These are phyloP conservation scores for Rhinocladiella mackenziei DNA, from an alignment of 2,329 filamentous ascomycete species.

Conservation along the genomic window DNA sequence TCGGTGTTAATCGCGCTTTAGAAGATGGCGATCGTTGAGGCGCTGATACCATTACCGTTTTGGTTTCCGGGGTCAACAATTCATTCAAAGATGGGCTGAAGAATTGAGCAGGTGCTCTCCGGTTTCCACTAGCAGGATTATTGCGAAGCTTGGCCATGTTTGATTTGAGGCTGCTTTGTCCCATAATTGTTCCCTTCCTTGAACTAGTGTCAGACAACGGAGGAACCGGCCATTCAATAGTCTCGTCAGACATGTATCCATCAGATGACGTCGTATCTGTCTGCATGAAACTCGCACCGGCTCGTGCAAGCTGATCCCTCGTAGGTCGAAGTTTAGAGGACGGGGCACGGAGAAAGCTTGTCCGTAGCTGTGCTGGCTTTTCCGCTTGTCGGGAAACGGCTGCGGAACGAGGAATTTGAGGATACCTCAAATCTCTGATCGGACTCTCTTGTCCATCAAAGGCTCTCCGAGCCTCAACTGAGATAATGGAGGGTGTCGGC, in stretches of 20 bases:
- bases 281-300: conserved; percentile 17
- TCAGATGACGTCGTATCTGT: conserved; percentile 24
- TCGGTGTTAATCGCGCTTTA: conserved; percentile 24
- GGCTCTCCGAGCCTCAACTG: conserved; percentile 28
- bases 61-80: conserved; percentile 3
- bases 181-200: neutral
- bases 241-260: conserved; percentile 22
- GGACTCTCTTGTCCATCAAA: conserved; percentile 25
- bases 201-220: conserved; percentile 10
- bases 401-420: conserved; percentile 26
- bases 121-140: conserved; percentile 6
- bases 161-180: neutral
- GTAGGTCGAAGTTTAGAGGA: neutral
- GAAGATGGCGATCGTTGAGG: conserved; percentile 17
- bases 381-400: conserved; percentile 32
- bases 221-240: conserved; percentile 21
- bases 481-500: conserved; percentile 21
- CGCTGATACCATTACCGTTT: conserved; percentile 1
- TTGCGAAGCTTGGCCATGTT: conserved; percentile 8
- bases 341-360: neutral
- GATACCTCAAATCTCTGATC: conserved; percentile 27
- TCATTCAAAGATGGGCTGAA: conserved; percentile 12
- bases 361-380: conserved; percentile 33
- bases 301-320: conserved; percentile 15
- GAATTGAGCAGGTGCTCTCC: conserved; percentile 3